Percentiles rank a stretch among this genome's conserved stretches.
Evolutionary conservation across 225 moss, liverwort and hornwort genomes (phyloP).

Genomic region (Lunularia cruciata): DNA sequence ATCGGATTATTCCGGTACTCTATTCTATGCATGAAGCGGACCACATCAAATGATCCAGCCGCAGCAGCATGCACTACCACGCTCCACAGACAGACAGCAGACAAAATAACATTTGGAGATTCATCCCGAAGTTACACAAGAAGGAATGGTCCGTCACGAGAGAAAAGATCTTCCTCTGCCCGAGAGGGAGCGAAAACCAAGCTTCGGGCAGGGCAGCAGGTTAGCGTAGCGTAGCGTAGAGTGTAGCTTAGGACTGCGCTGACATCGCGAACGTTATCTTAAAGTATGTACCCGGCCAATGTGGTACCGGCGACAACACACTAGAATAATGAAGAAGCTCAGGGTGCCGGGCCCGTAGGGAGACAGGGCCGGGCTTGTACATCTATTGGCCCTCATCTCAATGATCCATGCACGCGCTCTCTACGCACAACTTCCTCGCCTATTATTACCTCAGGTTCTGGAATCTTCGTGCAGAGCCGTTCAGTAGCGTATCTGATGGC

Average conservation of each 20-base stretch:
- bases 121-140: background rate
- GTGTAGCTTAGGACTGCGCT: too few relatives aligned
- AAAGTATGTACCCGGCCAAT: background rate
- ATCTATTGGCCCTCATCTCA: background rate
- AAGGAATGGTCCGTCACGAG: background rate
- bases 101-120: too few relatives aligned
- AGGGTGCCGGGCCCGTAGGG: background rate
- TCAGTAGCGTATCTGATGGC: background rate
- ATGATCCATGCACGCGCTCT: background rate
- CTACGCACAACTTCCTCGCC: background rate
- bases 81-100: background rate
- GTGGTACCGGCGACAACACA: background rate
- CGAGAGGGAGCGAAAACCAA: background rate
- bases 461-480: background rate
- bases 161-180: background rate
- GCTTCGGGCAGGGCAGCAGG: background rate
- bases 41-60: too few relatives aligned
- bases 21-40: too few relatives aligned
- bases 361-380: background rate
- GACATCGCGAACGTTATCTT: background rate
- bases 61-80: background rate
- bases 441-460: background rate
- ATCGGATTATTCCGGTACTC: too few relatives aligned
- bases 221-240: too few relatives aligned
- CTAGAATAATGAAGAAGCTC: background rate